Evolutionary conservation across 176 grass and related monocot genomes (phyloP).

Genomic region (Oryza nivara): DNA sequence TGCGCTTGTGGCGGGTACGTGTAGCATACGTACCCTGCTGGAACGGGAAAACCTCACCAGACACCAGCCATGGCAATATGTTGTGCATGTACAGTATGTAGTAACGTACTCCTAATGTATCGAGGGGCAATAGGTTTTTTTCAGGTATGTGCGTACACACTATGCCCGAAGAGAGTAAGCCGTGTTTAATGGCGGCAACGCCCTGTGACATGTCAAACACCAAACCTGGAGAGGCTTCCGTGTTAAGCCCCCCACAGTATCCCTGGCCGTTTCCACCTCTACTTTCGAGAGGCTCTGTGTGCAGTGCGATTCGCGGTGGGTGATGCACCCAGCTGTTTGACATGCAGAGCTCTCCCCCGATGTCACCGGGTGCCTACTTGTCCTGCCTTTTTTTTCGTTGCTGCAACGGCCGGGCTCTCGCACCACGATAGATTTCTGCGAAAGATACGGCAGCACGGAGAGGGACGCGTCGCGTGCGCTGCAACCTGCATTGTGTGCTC

Average conservation of each 20-base stretch:
- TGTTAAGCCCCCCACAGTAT: background rate
- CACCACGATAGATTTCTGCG: background rate
- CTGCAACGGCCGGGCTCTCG: conserved; percentile 31
- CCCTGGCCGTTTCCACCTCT: conserved; percentile 27
- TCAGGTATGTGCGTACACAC: background rate
- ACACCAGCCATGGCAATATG: background rate
- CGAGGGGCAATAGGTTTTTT: too few relatives aligned
- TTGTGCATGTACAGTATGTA: background rate
- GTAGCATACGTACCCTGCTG: background rate
- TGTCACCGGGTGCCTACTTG: background rate
- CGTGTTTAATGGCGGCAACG: conserved; percentile 27
- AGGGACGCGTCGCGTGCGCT: background rate
- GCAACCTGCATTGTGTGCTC: background rate
- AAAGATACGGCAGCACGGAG: background rate
- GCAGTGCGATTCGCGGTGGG: background rate
- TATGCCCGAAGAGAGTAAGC: background rate
- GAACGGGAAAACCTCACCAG: background rate
- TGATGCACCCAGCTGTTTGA: conserved; percentile 26
- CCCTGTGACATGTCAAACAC: conserved; percentile 37
- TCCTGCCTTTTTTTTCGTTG: conserved; percentile 24
- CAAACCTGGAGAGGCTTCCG: background rate
- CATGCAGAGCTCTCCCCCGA: conserved; percentile 9
- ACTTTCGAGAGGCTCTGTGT: background rate
- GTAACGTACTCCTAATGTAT: too few relatives aligned
- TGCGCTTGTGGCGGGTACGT: conserved; percentile 22